These are phyloP conservation scores for Leccinum incarnatum DNA, from an alignment of 768 basidiomycete species.

Conservation along the genomic window DNA sequence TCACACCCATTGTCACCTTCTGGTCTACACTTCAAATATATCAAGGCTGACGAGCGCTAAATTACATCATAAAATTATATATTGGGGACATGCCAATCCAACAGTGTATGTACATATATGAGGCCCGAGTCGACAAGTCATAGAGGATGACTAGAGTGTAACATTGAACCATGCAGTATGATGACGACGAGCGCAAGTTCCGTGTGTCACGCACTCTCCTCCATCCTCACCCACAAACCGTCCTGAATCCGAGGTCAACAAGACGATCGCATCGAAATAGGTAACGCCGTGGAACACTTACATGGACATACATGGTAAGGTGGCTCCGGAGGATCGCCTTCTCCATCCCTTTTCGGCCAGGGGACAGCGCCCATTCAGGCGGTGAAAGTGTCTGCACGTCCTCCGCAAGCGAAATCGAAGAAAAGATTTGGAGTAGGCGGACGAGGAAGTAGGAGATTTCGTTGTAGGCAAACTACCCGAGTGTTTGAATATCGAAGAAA, in stretches of 20 bases:
- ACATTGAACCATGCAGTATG: not conserved
- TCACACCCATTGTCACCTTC: too few species aligned
- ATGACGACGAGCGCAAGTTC: not conserved
- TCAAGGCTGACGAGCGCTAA: too few species aligned
- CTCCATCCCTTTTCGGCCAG: slow-evolving; percentile 42
- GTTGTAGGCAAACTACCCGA: slow-evolving; percentile 57
- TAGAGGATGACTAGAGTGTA: too few species aligned
- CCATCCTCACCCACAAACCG: slow-evolving; percentile 28
- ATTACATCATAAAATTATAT: too few species aligned
- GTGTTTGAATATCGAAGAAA: slow-evolving; percentile 2
- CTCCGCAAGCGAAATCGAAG: slow-evolving; percentile 40
- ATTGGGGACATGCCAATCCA: too few species aligned
- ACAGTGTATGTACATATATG: too few species aligned
- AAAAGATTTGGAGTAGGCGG: slow-evolving; percentile 55
- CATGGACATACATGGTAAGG: slow-evolving; percentile 53
- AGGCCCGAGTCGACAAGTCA: not conserved
- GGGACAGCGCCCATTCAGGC: slow-evolving; percentile 37
- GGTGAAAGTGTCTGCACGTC: slow-evolving; percentile 49
- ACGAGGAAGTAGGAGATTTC: slow-evolving; percentile 63
- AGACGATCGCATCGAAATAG: not conserved
- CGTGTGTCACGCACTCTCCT: slow-evolving; percentile 10
- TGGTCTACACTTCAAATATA: too few species aligned
- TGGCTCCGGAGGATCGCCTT: slow-evolving; percentile 45
- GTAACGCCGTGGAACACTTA: slow-evolving; percentile 21
- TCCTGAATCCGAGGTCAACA: slow-evolving; percentile 5